phyloP scores from a whole-genome alignment of 768 basidiomycete genomes.

The Kwoniella dejecticola region DNA sequence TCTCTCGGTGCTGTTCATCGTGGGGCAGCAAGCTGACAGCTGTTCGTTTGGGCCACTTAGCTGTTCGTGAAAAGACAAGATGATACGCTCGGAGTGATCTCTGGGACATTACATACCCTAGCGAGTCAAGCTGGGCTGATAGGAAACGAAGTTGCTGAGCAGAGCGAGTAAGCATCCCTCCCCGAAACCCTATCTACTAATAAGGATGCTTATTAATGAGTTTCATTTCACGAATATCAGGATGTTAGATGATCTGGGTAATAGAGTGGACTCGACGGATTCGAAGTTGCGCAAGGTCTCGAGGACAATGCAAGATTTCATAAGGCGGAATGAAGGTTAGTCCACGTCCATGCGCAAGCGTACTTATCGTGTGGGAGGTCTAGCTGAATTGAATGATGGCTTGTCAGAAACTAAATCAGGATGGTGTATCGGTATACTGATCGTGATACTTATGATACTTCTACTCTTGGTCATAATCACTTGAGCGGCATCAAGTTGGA shows the following conservation, averaged over 20 bases:
- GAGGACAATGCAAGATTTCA: slow-evolving; percentile 72
- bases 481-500: neutral
- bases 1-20: too few species aligned
- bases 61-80: slow-evolving; percentile 88
- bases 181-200: neutral
- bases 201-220: too few species aligned
- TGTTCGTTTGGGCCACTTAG: slow-evolving; percentile 56
- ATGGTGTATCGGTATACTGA: slow-evolving; percentile 85
- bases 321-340: slow-evolving; percentile 75
- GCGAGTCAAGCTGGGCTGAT: slow-evolving; percentile 91
- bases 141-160: slow-evolving; percentile 87
- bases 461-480: slow-evolving; percentile 78
- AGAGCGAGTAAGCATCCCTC: slow-evolving; percentile 72
- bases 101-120: slow-evolving; percentile 79
- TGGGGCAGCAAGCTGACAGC: too few species aligned
- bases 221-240: too few species aligned
- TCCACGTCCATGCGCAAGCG: too few species aligned
- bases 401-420: slow-evolving; percentile 84
- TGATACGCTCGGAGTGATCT: slow-evolving; percentile 79
- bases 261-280: slow-evolving; percentile 71
- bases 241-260: slow-evolving; percentile 76
- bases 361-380: too few species aligned
- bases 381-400: too few species aligned
- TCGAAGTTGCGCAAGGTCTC: slow-evolving; percentile 68
- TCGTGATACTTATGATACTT: slow-evolving; percentile 73